phyloP scores from a whole-genome alignment of 768 basidiomycete species.

The Rhodotorula graminis region DNA sequence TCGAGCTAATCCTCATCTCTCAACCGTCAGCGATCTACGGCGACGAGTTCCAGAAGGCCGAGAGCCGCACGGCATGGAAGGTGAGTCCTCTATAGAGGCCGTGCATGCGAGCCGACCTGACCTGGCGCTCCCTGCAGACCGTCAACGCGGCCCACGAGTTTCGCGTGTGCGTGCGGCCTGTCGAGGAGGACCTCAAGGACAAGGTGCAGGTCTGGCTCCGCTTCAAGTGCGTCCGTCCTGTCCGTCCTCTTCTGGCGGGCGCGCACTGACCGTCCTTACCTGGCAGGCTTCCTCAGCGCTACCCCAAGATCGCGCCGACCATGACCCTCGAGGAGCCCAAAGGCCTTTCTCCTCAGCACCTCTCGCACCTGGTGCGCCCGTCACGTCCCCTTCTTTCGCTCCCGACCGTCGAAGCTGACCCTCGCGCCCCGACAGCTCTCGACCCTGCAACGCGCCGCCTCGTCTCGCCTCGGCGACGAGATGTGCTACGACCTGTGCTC shows the following conservation, averaged over 20 bases:
- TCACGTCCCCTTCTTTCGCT: too few species aligned
- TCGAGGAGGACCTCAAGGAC: conserved; percentile 35
- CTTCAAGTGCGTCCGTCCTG: conserved; percentile 31
- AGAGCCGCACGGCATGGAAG: conserved; percentile 37
- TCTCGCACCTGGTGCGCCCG: conserved; percentile 25
- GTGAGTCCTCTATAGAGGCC: neutral
- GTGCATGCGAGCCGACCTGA: neutral
- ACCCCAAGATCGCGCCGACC: conserved; percentile 28
- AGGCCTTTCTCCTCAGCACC: conserved; percentile 20
- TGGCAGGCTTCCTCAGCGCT: conserved; percentile 28
- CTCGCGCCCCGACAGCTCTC: conserved; percentile 2
- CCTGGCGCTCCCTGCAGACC: neutral
- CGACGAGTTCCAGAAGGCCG: conserved; percentile 32
- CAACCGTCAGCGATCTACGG: conserved; percentile 26
- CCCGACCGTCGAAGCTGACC: too few species aligned
- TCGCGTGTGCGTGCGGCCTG: conserved; percentile 29
- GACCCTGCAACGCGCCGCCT: conserved; percentile 3
- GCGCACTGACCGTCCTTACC: too few species aligned
- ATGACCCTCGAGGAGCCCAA: conserved; percentile 21
- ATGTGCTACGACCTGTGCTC: conserved; percentile 37
- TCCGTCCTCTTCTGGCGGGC: too few species aligned
- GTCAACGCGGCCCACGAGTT: conserved; percentile 38
- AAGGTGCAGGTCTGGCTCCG: conserved; percentile 27
- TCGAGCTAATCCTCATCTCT: neutral
- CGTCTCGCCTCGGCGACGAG: conserved; percentile 18